Evolutionary conservation across 2,329 filamentous ascomycete genomes (phyloP), one percentile per base, ranked within the genome.

Genomic region (Chrysoporthe austroafricana): DNA sequence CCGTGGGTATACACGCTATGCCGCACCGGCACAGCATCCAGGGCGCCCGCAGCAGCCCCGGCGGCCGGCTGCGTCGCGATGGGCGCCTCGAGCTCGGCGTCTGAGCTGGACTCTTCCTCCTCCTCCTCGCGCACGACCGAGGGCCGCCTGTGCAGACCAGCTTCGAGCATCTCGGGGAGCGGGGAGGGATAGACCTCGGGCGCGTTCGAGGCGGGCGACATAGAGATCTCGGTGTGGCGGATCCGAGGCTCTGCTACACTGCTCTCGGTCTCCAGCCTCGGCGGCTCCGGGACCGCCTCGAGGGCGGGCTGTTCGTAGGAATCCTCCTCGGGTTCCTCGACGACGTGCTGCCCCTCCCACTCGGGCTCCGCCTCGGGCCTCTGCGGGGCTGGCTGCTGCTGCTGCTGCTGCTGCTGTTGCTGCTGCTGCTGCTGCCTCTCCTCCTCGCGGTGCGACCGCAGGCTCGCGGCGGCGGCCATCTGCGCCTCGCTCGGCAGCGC

Each of bases 61-160:
- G 74, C 72, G 57, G 67, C 74, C 44, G 72, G 73, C 36, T 74
- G 61, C n/a, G 66, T 56, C 34, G 65, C 64, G 43, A 54, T 16
- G 16, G 56, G 56, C 21, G 56, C 56, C 36, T 73, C 67, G 16
- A 70, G 58, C 46, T 73, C 66, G 6, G 70, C 71, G 21, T 76
- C 75, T 6, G 64, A 72, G 52, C 76, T 75, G 3, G 73, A 68
- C 52, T 75, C 50, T 1, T 32, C 50, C 46, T 75, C 75, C 1
- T 73, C 68, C 63, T 76, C 75, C 69, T 88, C 85, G 14, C 76
- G 76, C 1, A 85, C 81, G 14, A 81, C 75, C 3, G 82, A 83
- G 14, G 82, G 80, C 66, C 81, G 79, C 70, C 82, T 80, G 42
- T 67, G 54, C 46, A 64, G 36, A n/a, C 64, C 48, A 2, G 36